Evolutionary conservation across 768 basidiomycete genomes (phyloP).

Genomic region (Phylloporus rhodoxanthus): DNA sequence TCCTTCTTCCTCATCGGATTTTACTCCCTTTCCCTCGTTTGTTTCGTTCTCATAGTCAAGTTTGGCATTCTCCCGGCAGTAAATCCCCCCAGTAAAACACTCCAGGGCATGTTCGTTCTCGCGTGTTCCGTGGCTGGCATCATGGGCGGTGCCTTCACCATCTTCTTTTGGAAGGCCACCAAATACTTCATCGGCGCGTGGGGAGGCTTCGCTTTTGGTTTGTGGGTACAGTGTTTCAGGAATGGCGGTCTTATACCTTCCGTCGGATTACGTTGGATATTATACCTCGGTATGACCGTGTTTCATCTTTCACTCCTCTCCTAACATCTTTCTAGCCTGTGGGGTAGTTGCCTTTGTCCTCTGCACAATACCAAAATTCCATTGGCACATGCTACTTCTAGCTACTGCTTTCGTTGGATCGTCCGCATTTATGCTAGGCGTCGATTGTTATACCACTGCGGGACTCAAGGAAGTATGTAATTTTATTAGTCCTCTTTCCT

Average conservation of each 20-base stretch:
- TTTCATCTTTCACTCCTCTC: slow-evolving; percentile 16
- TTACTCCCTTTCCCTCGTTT: slow-evolving; percentile 81
- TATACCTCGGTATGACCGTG: slow-evolving; percentile 63
- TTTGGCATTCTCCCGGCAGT: slow-evolving; percentile 83
- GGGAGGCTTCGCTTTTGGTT: slow-evolving; percentile 74
- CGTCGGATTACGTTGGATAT: slow-evolving; percentile 81
- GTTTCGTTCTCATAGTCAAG: slow-evolving; percentile 80
- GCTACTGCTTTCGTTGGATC: slow-evolving; percentile 89
- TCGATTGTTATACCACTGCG: slow-evolving; percentile 90
- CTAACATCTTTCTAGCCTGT: slow-evolving; percentile 42
- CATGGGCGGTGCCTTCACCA: slow-evolving; percentile 76
- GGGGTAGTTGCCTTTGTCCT: slow-evolving; percentile 74
- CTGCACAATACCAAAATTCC: slow-evolving; percentile 79
- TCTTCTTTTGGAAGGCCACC: slow-evolving; percentile 90
- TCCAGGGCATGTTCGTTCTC: slow-evolving; percentile 88
- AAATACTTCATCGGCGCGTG: slow-evolving; percentile 65
- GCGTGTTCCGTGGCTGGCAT: slow-evolving; percentile 74
- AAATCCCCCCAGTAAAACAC: slow-evolving; percentile 69
- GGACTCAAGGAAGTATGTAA: slow-evolving; percentile 81
- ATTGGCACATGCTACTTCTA: slow-evolving; percentile 80
- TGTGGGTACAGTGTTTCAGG: slow-evolving; percentile 84
- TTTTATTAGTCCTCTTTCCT: background rate
- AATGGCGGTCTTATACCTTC: slow-evolving; percentile 74
- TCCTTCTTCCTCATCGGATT: slow-evolving; percentile 92
- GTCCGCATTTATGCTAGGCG: slow-evolving; percentile 84